These are phyloP conservation scores for Coemansia sp. DNA, from an alignment of 192 early-diverging fungal species.

Conservation along the genomic window DNA sequence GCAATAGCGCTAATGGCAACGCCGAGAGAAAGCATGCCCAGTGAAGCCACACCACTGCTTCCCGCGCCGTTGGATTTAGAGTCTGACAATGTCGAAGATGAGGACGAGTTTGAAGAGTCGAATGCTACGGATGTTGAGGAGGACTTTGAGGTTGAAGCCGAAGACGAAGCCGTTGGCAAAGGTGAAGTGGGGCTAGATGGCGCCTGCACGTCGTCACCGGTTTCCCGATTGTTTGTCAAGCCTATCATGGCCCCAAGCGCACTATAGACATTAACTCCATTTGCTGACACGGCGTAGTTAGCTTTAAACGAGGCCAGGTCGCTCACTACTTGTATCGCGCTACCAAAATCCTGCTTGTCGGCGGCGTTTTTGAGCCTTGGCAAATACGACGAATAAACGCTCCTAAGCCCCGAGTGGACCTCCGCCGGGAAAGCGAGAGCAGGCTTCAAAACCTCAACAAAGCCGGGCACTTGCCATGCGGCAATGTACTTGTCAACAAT, in stretches of 20 bases:
- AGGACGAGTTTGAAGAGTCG: neutral
- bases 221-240: neutral
- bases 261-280: neutral
- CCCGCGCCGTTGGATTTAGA: neutral
- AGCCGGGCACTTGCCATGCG: neutral
- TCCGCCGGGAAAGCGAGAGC: no score
- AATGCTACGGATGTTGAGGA: neutral
- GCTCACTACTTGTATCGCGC: neutral
- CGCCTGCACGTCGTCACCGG: neutral
- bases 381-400: neutral
- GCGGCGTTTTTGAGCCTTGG: neutral
- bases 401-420: neutral
- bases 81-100: neutral
- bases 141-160: neutral
- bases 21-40: neutral
- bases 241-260: neutral
- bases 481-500: neutral
- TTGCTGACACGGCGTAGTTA: neutral
- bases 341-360: neutral
- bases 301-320: neutral
- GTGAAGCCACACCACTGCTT: neutral
- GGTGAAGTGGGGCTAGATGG: neutral
- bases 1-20: neutral
- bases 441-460: no score
- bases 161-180: no score